Evolutionary conservation across 768 basidiomycete genomes (phyloP).

Genomic region (Suillus hirtellus): DNA sequence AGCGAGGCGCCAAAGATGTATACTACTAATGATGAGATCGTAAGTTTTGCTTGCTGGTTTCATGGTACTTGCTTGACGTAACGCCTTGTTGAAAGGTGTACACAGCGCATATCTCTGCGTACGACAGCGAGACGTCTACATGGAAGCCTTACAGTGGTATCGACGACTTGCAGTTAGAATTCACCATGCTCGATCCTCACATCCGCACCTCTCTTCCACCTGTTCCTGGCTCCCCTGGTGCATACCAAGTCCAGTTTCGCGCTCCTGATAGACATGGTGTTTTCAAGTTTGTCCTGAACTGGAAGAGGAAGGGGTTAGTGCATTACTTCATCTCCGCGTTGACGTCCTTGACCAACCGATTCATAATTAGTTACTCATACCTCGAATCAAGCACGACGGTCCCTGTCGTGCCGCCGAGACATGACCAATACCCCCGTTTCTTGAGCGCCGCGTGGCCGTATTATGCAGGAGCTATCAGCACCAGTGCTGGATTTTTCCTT

Average conservation of each 20-base stretch:
- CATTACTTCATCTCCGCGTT: background rate
- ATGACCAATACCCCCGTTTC: constrained; percentile 96
- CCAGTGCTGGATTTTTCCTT: constrained; percentile 78
- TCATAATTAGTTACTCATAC: constrained; percentile 60
- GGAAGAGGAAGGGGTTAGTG: constrained; percentile 84
- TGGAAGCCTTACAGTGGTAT: constrained; percentile 79
- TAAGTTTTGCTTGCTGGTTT: constrained; percentile 36
- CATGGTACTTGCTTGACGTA: constrained; percentile 8
- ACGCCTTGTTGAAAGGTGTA: constrained; percentile 55
- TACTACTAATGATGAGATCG: constrained; percentile 84
- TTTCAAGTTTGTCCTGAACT: constrained; percentile 93
- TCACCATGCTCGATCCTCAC: constrained; percentile 99
- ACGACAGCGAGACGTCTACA: constrained; percentile 48
- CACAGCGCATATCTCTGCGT: constrained; percentile 70
- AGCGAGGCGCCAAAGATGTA: constrained; percentile 69
- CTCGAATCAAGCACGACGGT: constrained; percentile 74
- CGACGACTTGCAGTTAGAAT: constrained; percentile 87
- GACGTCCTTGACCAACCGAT: background rate
- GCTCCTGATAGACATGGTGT: constrained; percentile 96
- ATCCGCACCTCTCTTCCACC: constrained; percentile 76
- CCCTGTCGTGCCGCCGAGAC: constrained; percentile 88
- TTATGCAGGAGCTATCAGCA: constrained; percentile 89
- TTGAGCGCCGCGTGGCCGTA: constrained; percentile 96
- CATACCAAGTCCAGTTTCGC: constrained; percentile 82
- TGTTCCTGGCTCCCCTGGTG: constrained; percentile 55